phyloP scores from a whole-genome alignment of 164 flowering plant species.

The Annona squamosa region DNA sequence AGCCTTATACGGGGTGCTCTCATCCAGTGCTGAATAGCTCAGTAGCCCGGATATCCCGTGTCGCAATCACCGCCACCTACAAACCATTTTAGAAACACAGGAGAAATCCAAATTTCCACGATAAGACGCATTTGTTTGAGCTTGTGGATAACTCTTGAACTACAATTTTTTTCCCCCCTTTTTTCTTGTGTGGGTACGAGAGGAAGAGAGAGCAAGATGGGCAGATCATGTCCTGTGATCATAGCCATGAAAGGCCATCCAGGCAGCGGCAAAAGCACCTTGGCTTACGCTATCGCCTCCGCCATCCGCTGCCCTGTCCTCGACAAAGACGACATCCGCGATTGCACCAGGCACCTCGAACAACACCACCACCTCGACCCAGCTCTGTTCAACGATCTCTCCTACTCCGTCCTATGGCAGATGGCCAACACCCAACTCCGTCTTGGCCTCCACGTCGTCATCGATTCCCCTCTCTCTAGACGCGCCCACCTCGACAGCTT shows the following conservation, averaged over 20 bases:
- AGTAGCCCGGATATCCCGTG: too few species aligned
- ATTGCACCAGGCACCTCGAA: slow-evolving; percentile 38
- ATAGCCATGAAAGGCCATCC: slow-evolving; percentile 89
- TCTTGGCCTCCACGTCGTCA: slow-evolving; percentile 53
- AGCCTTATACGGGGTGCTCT: too few species aligned
- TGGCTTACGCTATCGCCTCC: slow-evolving; percentile 44
- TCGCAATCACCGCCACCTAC: too few species aligned
- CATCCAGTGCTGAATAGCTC: too few species aligned
- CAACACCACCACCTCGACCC: slow-evolving; percentile 1
- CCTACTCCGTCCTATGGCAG: slow-evolving; percentile 53
- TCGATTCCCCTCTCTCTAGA: slow-evolving; percentile 74
- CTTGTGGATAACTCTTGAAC: too few species aligned
- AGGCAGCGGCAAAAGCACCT: slow-evolving; percentile 63
- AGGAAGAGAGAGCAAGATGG: slow-evolving; percentile 1
- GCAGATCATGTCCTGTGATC: slow-evolving; percentile 20
- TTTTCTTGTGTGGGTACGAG: background rate
- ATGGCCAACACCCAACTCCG: slow-evolving; percentile 53
- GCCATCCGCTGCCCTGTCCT: slow-evolving; percentile 52
- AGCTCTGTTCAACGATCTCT: slow-evolving; percentile 46
- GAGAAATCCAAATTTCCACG: too few species aligned
- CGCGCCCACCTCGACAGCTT: slow-evolving; percentile 40
- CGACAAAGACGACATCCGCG: slow-evolving; percentile 71
- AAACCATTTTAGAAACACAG: too few species aligned
- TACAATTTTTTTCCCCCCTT: background rate
- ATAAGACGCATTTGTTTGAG: too few species aligned